Base-by-base conservation (phyloP, 164 flowering plant genomes). In the Tetrastigma voinierianum region DNA sequence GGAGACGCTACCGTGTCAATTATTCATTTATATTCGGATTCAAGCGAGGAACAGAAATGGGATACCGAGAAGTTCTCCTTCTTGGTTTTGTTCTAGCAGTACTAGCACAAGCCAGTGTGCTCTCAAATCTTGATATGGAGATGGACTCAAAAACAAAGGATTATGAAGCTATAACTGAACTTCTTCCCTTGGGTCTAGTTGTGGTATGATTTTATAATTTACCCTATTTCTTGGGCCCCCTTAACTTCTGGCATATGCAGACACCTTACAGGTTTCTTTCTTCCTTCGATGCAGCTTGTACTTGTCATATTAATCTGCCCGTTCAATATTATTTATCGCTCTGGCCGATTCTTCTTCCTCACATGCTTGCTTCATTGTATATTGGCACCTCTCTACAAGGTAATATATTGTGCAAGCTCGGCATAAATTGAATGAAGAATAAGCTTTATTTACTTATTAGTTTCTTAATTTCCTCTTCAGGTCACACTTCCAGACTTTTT, bases 371-470 rank as follows among this genome's bases (percentile, higher is more conserved):
- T 65, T 15, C 90, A 76, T 64, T 80, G 87, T 55, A 49, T 89
- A 7, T 81, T 76, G 51, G 91, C 94, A 70, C 91, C 94, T 62
- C 75, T 89, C 9, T 89, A 87, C 78, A 86, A 84, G 90, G 93
- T 84, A 76, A 25, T 40, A 6, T 12, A 32, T 19, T 18, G 25
- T 11, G 8, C 40, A 32, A 32, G 7, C 0, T 4, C 6, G 40
- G 40, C 40, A 32, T 32, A 32, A 32, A 3, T 32, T 32, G 40
- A 32, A 32, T 32, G 40, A 32, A 32, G 3, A 32, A 32, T n/a
- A n/a, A 7, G 40, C 40, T 32, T 32, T 32, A 32, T 32, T 32
- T 32, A 3, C 40, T 32, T 32, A 32, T 9, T 20, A 14, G 10
- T 14, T 17, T 21, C 23, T 49, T 23, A 9, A 17, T 59, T 10